Evolutionary conservation across 768 basidiomycete genomes (phyloP), one percentile per base, ranked within the genome.

Genomic region (Chiua virens): DNA sequence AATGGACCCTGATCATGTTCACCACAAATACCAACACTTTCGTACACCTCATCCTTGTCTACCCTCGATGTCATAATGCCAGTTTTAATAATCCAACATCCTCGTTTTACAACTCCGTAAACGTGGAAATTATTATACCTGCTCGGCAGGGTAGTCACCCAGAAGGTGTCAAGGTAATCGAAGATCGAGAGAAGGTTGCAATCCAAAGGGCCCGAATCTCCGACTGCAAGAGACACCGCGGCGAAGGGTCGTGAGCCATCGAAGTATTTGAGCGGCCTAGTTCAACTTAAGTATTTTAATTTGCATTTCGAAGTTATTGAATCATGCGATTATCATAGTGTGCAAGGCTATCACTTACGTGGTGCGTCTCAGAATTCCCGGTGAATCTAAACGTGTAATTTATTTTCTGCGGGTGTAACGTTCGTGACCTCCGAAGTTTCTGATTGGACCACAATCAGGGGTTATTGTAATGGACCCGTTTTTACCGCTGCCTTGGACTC

Each of bases 171-270:
- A 57, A 52, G 43, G 58, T 54, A 56, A 61, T 57, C 45, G 55
- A 55, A 63, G 53, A 40, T 30, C 37, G 39, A 45, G 34, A 34
- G 25, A 25, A 63, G 60, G 63, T 58, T 45, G 30, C 40, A 63
- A 60, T 53, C 55, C 28, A 28, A 45, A 23, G 41, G 14, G 28
- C 27, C 58, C 42, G 46, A 53, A 54, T 47, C 50, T 46, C 18
- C 39, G 32, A n/a, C n/a, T n/a, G 21, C 54, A 49, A 64, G 55
- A 60, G 61, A 64, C 54, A 64, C 64, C 63, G 64, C 63, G 63
- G 64, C 50, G 61, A 66, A 59, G 54, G 22, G 44, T 34, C 42
- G 37, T n/a, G n/a, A n/a, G n/a, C n/a, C n/a, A n/a, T n/a, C n/a
- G n/a, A n/a, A n/a, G n/a, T n/a, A n/a, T 62, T 52, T 42, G 45